Evolutionary conservation across 345 rosid species (phyloP).

Genomic region (Hibiscus syriacus): DNA sequence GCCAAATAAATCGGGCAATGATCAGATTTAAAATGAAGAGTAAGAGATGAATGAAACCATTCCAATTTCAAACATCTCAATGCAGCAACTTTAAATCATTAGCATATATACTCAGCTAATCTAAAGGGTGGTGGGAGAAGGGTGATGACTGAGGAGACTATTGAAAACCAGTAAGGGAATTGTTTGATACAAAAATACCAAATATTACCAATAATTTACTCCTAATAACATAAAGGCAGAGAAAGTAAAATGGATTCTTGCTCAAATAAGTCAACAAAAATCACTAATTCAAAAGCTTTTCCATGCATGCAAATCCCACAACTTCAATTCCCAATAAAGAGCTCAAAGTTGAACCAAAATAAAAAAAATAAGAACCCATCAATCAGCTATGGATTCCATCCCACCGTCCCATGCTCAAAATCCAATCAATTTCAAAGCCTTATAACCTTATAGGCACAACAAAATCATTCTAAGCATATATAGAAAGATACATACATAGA

Average conservation of each 20-base stretch:
- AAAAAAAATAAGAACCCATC: not conserved
- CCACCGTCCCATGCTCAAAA: not conserved
- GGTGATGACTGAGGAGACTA: too few relatives aligned
- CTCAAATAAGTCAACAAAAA: not conserved
- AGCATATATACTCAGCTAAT: not conserved
- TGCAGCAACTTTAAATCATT: not conserved
- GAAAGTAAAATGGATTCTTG: not conserved
- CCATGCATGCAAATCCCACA: too few relatives aligned
- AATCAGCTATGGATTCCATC: slow-evolving; percentile 1
- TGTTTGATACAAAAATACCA: not conserved
- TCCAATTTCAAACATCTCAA: not conserved
- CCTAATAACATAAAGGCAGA: not conserved
- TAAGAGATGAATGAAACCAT: not conserved
- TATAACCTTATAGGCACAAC: not conserved
- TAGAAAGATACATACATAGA: not conserved
- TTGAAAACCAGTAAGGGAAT: not conserved
- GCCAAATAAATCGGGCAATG: too few relatives aligned
- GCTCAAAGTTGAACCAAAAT: not conserved
- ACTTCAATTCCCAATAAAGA: not conserved
- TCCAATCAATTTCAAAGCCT: too few relatives aligned
- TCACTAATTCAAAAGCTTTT: too few relatives aligned
- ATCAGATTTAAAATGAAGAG: too few relatives aligned
- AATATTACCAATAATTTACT: not conserved
- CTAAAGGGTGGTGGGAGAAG: too few relatives aligned
- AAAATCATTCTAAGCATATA: not conserved